Base-by-base conservation (phyloP, 768 basidiomycete genomes). In the Xerocomus brunneocitrinus region DNA sequence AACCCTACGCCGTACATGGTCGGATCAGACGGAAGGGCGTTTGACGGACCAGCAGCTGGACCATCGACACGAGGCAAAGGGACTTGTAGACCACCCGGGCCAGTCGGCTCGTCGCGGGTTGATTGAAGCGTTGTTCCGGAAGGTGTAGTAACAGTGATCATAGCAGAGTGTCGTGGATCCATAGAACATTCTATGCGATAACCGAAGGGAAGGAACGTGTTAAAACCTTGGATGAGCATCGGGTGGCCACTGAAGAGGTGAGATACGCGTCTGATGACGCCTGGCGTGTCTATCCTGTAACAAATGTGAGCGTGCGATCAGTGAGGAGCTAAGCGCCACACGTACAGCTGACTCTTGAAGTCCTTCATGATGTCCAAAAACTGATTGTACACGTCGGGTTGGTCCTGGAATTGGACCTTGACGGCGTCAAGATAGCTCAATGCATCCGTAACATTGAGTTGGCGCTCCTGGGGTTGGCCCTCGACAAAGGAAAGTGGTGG, bases 251-350 rank as follows among this genome's bases (percentile, higher is more conserved):
- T 82, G 74, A 99, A 98, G 25, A 99, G 83, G 46, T 85, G 81
- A 1, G 95, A 95, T 28, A 98, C 95, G 49, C 95, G 91, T 64
- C 86, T 85, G 64, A 99, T 99, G 44, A 99, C 95, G 35, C 93
- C 94, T 0, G 95, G 95, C 0, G 95, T 99, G 71, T 98, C 95
- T 68, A 99, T 98, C 35, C 95, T 95, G 66, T 22, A 32, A 32
- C 14, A 28, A 31, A 39, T 12, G 8, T 56, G 30, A 58, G 52
- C 22, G n/a, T 38, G 16, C 39, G n/a, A 28, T 25, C 34, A n/a
- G 10, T n/a, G 14, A 47, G 32, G 24, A 55, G 31, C 16, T 39
- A 35, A 24, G 9, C 7, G 3, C 38, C 19, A 49, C 19, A 68
- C 80, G 49, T 55, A 82, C 80, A 72, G 52, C 54, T 86, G 83